Base-by-base conservation (phyloP, 371 early-diverging fungal genomes). In the Mucor saturninus region DNA sequence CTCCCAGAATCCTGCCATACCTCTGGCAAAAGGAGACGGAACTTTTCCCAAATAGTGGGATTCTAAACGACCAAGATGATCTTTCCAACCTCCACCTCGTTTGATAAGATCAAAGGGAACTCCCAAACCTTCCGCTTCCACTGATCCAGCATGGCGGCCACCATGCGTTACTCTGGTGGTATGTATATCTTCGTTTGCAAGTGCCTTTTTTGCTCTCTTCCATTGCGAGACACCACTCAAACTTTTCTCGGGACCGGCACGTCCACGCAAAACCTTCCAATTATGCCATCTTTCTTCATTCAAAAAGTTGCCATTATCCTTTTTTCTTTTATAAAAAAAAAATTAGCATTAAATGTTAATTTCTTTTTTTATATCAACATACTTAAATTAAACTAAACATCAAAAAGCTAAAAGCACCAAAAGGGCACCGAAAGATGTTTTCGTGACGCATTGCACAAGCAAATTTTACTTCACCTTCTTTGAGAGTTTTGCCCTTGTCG, bases 361-460 rank as follows among this genome's bases (percentile, higher is more conserved):
- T 7, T 49, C 10, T 37, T 5, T 49, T 31, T 46, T 3, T 37
- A 37, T 43, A 26, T 21, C 21, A 21, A 21, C 21, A 21, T 35
- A 49, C 37, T 10, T 48, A 37, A 10, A 58, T 2, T 26, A 37
- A 21, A 21, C 45, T 42, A 45, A 54, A 54, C 42, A 61, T 31
- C 28, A 21, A 61, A 15, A 61, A 61, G 3, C 46, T 46, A 45
- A 61, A 61, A 9, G 61, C 61, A 61, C 61, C 31, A 32, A 61
- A 28, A 54, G 61, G 37, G 29, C 61, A 61, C 32, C 45, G 30
- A 28, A 21, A 61, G 1, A 61, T 1, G 21, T 61, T 61, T 35
- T 10, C 35, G 46, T 53, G 11, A 37, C 61, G 15, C 21, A 21
- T 21, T 21, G 21, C 21, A 21, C 21, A 21, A 21, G 21, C 21